phyloP scores from a whole-genome alignment of 306 rosid genomes.

The Cicer yamashitae region DNA sequence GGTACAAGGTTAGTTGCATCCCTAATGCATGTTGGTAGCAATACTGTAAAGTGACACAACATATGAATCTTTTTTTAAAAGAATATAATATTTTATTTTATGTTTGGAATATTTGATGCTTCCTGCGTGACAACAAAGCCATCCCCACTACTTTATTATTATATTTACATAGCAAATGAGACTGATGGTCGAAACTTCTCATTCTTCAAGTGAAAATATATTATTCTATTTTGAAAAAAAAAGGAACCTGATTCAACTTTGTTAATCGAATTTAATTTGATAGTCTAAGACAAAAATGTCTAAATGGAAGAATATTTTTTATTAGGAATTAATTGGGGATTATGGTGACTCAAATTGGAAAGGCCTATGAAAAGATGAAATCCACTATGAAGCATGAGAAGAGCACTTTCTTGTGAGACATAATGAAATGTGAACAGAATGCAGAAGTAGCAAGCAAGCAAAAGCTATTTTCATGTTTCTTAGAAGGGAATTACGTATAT shows the following conservation, averaged over 20 bases:
- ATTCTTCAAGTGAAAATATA: neutral
- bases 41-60: constrained; percentile 39
- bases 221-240: constrained; percentile 14
- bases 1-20: constrained; percentile 40
- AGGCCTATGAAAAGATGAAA: constrained; percentile 39
- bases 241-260: neutral
- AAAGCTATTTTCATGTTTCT: constrained; percentile 25
- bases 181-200: constrained; percentile 4
- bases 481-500: constrained; percentile 2
- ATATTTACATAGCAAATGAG: constrained; percentile 33
- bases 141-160: constrained; percentile 46
- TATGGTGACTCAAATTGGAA: constrained; percentile 45
- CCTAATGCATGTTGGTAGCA: constrained; percentile 39
- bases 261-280: neutral
- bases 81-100: neutral
- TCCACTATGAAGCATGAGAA: constrained; percentile 1
- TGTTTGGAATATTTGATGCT: constrained; percentile 36
- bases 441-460: constrained; percentile 29
- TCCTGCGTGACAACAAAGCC: constrained; percentile 56
- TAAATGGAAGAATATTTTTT: neutral
- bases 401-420: constrained; percentile 12
- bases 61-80: constrained; percentile 33
- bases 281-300: neutral
- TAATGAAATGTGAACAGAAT: constrained; percentile 12
- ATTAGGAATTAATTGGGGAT: neutral